Evolutionary conservation across 495 filamentous ascomycete species (phyloP).

Genomic region (Clohesyomyces aquaticus): DNA sequence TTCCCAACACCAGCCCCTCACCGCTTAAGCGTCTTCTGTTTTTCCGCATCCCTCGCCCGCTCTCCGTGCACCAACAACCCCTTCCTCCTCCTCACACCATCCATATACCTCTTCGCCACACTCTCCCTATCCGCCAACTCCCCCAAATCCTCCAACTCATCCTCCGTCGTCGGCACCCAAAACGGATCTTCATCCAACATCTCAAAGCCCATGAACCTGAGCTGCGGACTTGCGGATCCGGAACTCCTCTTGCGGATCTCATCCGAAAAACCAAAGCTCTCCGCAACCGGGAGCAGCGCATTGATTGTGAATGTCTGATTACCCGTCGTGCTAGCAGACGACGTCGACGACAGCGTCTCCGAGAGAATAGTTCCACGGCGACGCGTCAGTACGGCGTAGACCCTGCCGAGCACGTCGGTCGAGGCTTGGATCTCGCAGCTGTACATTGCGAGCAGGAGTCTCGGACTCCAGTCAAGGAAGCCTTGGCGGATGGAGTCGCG

Average conservation of each 20-base stretch:
- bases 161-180: constrained; percentile 96
- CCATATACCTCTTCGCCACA: constrained; percentile 94
- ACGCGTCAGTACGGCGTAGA: constrained; percentile 90
- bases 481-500: constrained; percentile 83
- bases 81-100: constrained; percentile 80
- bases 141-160: constrained; percentile 93
- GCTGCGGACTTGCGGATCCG: constrained; percentile 86
- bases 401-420: constrained; percentile 90
- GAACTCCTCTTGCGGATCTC: constrained; percentile 95
- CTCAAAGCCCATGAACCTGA: constrained; percentile 91
- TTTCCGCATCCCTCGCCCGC: constrained; percentile 86
- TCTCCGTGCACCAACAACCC: constrained; percentile 80
- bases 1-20: constrained; percentile 43
- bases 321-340: constrained; percentile 52
- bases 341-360: constrained; percentile 80
- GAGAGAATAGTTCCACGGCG: constrained; percentile 87
- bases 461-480: constrained; percentile 94
- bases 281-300: constrained; percentile 83
- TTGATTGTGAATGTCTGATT: constrained; percentile 95
- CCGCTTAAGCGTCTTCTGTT: constrained; percentile 98
- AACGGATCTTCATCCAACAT: constrained; percentile 90
- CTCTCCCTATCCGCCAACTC: constrained; percentile 92
- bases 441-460: constrained; percentile 97
- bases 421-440: constrained; percentile 95
- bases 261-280: constrained; percentile 93